Conservation (phyloP, 1,284 basidiomycete species). For the Cryptococcus floricola region DNA sequence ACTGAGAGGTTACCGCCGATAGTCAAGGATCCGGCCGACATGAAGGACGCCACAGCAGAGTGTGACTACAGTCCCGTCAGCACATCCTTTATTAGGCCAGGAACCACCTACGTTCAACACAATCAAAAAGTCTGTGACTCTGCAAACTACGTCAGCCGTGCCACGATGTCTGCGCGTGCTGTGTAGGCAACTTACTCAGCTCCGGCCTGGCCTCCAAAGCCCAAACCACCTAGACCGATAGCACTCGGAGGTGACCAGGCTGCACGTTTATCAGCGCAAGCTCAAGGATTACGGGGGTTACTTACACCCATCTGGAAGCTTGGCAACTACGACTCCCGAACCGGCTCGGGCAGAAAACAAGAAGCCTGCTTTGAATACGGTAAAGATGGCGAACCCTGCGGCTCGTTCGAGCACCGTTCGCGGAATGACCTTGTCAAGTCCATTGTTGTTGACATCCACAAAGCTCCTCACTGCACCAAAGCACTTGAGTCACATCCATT, state of each 20-base stretch:
- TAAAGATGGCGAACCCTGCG: slow-evolving; percentile 56
- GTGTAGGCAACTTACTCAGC: slow-evolving; percentile 48
- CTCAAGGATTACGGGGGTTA: slow-evolving; percentile 13
- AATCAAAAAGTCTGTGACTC: slow-evolving; percentile 88
- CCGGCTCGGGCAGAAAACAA: slow-evolving; percentile 65
- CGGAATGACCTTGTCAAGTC: slow-evolving; percentile 52
- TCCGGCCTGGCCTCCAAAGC: slow-evolving; percentile 69
- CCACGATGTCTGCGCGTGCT: slow-evolving; percentile 29
- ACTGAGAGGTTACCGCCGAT: slow-evolving; percentile 85
- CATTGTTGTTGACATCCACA: slow-evolving; percentile 48
- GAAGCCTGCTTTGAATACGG: slow-evolving; percentile 57
- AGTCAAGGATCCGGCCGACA: slow-evolving; percentile 88
- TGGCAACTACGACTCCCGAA: slow-evolving; percentile 86
- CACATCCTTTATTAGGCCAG: background rate
- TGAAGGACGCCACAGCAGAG: slow-evolving; percentile 71
- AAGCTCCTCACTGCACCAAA: slow-evolving; percentile 44
- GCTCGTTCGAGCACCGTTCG: slow-evolving; percentile 41
- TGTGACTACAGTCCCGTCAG: slow-evolving; percentile 38
- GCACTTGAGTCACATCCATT: background rate
- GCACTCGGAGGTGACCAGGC: slow-evolving; percentile 93
- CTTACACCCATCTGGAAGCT: slow-evolving; percentile 75
- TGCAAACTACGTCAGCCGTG: slow-evolving; percentile 59
- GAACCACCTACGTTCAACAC: slow-evolving; percentile 71
- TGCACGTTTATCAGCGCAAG: slow-evolving; percentile 34
- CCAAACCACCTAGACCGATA: slow-evolving; percentile 90